phyloP scores from a whole-genome alignment of 306 rosid genomes.

The Ormosia semicastrata region DNA sequence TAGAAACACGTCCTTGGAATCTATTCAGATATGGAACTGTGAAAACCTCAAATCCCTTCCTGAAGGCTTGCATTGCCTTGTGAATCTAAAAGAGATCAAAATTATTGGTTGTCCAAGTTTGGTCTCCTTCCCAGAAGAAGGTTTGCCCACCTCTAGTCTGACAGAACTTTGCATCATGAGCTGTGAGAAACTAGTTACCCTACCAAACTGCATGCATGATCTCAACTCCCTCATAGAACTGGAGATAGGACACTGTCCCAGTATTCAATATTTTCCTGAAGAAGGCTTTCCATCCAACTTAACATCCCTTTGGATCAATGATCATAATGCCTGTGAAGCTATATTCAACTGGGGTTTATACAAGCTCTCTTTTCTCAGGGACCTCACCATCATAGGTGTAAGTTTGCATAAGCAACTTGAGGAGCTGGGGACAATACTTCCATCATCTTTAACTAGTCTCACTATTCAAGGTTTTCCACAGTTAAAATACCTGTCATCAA shows the following conservation, averaged over 20 bases:
- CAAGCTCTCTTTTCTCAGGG: conserved; percentile 15
- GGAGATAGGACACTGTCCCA: neutral
- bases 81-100: neutral
- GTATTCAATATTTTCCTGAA: neutral
- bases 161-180: neutral
- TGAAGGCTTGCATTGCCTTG: neutral
- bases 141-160: neutral
- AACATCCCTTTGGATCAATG: neutral
- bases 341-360: conserved; percentile 8
- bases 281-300: conserved; percentile 25
- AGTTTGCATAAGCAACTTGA: neutral
- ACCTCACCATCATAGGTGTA: neutral
- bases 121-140: neutral
- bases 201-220: neutral
- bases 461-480: neutral
- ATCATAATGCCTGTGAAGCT: neutral
- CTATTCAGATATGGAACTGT: conserved; percentile 22
- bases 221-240: conserved; percentile 11
- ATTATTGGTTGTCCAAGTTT: conserved; percentile 2
- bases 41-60: conserved; percentile 16
- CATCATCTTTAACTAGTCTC: neutral
- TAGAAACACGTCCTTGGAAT: conserved; percentile 11
- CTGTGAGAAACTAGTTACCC: conserved; percentile 5
- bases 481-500: neutral
- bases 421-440: neutral